These are phyloP conservation scores for Stephanodiscus minutulus DNA, from an alignment of 108 stramenopile species.

Conservation along the genomic window DNA sequence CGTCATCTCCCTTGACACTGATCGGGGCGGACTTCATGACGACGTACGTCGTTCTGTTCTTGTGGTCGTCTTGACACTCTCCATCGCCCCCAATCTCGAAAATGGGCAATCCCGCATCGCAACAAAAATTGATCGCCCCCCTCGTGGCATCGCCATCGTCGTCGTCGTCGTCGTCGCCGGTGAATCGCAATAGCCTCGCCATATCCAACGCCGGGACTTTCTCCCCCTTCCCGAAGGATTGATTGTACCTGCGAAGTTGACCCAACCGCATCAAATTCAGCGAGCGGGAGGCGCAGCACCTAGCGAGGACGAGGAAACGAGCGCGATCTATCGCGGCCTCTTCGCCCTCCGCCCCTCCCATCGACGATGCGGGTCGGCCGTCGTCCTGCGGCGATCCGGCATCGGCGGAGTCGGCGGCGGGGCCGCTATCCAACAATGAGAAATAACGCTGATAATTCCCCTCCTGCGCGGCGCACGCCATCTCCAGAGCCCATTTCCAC, in stretches of 20 bases:
- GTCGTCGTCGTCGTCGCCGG: not conserved
- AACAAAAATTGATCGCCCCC: conserved; percentile 38
- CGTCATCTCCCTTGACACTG: conserved; percentile 19
- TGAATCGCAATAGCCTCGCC: conserved; percentile 36
- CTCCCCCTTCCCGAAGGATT: conserved; percentile 48
- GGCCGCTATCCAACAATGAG: conserved; percentile 30
- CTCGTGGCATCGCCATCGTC: conserved; percentile 10
- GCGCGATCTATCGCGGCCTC: conserved; percentile 19
- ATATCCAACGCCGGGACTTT: conserved; percentile 23
- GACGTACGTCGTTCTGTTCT: conserved; percentile 10
- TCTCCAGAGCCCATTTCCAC: conserved; percentile 54
- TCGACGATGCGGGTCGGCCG: not conserved
- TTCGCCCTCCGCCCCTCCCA: not conserved
- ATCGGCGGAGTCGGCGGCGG: not conserved
- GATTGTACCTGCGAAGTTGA: conserved; percentile 39
- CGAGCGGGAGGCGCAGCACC: conserved; percentile 43
- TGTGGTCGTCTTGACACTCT: not conserved
- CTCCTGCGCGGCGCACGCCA: conserved; percentile 40
- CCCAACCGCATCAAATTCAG: conserved; percentile 44
- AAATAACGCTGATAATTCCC: conserved; percentile 51
- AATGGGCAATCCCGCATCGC: conserved; percentile 45
- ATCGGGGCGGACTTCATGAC: conserved; percentile 52
- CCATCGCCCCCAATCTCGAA: conserved; percentile 15
- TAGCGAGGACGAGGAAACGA: conserved; percentile 43
- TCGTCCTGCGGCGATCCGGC: not conserved